These are phyloP conservation scores for Plectosphaerella cucumerina DNA, from an alignment of 2,329 filamentous ascomycete species.

Conservation along the genomic window DNA sequence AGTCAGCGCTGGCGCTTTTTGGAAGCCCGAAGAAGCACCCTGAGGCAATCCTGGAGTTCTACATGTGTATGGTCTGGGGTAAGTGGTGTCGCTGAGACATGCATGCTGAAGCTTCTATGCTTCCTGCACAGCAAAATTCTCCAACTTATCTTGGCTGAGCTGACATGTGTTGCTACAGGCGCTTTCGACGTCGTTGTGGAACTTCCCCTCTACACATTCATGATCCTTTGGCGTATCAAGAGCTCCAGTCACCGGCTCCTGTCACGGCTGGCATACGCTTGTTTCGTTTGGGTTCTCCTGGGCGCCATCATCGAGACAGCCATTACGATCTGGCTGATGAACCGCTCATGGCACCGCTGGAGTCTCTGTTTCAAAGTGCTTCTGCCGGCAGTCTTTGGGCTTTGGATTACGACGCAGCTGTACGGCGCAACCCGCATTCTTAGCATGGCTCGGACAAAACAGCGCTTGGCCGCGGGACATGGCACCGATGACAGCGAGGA, in stretches of 20 bases:
- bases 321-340: conserved; percentile 10
- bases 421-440: conserved; percentile 9
- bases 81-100: neutral
- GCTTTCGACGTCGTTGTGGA: conserved; percentile 9
- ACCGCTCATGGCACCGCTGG: conserved; percentile 11
- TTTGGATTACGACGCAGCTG: conserved; percentile 11
- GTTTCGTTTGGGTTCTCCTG: conserved; percentile 5
- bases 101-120: too few relatives aligned
- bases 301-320: conserved; percentile 5
- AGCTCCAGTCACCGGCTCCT: conserved; percentile 4
- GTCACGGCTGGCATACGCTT: conserved; percentile 1
- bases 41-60: conserved; percentile 10
- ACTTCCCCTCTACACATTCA: conserved; percentile 8
- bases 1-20: conserved; percentile 9
- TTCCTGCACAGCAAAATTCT: too few relatives aligned
- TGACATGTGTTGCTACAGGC: neutral
- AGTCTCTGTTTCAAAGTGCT: conserved; percentile 6
- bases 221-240: conserved; percentile 11
- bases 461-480: neutral
- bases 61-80: conserved; percentile 14
- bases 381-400: conserved; percentile 8
- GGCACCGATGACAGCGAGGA: too few relatives aligned
- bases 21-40: conserved; percentile 5
- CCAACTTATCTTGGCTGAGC: too few relatives aligned
- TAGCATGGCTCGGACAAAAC: conserved; percentile 7